phyloP scores from a whole-genome alignment of 2,329 filamentous ascomycete species.

The Diaporthe humulicola region DNA sequence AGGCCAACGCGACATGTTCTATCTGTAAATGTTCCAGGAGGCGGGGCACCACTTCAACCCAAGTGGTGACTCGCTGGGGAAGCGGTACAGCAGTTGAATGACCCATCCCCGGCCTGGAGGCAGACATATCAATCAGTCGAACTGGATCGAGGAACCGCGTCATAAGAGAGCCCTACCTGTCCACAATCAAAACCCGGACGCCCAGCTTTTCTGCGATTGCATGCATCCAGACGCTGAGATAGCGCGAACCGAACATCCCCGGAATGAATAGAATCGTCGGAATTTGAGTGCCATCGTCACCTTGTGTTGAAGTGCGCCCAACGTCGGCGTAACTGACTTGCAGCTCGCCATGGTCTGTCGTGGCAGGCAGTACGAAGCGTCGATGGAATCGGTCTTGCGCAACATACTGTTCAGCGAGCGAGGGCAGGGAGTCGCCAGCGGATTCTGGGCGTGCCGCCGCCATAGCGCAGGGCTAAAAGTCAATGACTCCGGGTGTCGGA shows the following conservation, averaged over 20 bases:
- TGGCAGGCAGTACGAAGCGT: constrained; percentile 39
- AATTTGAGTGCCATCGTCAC: not conserved
- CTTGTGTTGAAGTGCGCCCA: not conserved
- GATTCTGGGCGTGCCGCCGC: not conserved
- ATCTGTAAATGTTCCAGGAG: constrained; percentile 34
- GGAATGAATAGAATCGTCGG: constrained; percentile 39
- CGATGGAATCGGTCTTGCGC: constrained; percentile 38
- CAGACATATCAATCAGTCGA: not conserved
- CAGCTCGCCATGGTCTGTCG: constrained; percentile 40
- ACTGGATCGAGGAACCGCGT: not conserved
- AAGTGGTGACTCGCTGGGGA: constrained; percentile 33
- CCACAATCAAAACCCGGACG: constrained; percentile 37
- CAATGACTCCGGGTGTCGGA: not conserved
- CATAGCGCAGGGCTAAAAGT: not conserved
- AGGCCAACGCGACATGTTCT: constrained; percentile 29
- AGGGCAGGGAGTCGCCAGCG: not conserved
- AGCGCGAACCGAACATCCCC: constrained; percentile 44
- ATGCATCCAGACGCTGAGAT: constrained; percentile 34
- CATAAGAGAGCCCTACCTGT: constrained; percentile 34
- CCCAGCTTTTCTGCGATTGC: constrained; percentile 37
- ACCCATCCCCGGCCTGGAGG: constrained; percentile 41
- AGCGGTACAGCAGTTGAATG: constrained; percentile 33
- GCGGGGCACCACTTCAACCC: constrained; percentile 38
- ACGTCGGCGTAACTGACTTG: constrained; percentile 39
- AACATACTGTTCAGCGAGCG: not conserved